phyloP scores from a whole-genome alignment of 257 asterid species.

The Jacaranda mimosifolia region DNA sequence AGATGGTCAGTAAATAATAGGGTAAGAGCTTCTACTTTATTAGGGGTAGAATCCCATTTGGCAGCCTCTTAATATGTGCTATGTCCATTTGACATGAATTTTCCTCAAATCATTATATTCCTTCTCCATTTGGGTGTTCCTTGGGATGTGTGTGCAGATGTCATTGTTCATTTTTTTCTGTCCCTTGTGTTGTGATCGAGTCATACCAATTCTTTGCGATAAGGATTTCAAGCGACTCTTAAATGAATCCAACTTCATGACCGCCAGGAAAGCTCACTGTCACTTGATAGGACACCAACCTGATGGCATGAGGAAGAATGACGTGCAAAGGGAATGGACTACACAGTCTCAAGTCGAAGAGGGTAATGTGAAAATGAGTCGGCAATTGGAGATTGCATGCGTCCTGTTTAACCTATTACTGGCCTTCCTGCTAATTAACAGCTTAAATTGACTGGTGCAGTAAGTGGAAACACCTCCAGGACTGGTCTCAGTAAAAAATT shows the following conservation, averaged over 20 bases:
- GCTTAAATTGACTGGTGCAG: constrained; percentile 44
- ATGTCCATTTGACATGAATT: neutral
- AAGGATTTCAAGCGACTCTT: neutral
- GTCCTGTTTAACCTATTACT: constrained; percentile 31
- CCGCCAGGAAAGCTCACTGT: constrained; percentile 74
- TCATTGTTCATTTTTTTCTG: neutral
- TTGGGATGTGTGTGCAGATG: neutral
- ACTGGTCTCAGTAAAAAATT: constrained; percentile 35
- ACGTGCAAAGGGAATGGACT: constrained; percentile 38
- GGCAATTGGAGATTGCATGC: constrained; percentile 18
- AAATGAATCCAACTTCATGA: constrained; percentile 18
- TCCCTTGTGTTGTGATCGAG: neutral
- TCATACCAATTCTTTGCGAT: neutral
- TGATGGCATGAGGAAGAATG: constrained; percentile 36
- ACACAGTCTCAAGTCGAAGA: constrained; percentile 48
- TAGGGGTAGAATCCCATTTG: neutral
- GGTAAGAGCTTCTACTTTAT: neutral
- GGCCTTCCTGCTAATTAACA: constrained; percentile 44
- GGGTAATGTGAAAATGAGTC: constrained; percentile 45
- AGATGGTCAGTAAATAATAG: neutral
- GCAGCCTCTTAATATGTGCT: constrained; percentile 1
- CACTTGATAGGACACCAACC: constrained; percentile 71
- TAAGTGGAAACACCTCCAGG: constrained; percentile 39
- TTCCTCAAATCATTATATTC: constrained; percentile 19
- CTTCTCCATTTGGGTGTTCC: constrained; percentile 10